Conservation (phyloP, 1,284 basidiomycete genomes). For the Tylopilus sp. region DNA sequence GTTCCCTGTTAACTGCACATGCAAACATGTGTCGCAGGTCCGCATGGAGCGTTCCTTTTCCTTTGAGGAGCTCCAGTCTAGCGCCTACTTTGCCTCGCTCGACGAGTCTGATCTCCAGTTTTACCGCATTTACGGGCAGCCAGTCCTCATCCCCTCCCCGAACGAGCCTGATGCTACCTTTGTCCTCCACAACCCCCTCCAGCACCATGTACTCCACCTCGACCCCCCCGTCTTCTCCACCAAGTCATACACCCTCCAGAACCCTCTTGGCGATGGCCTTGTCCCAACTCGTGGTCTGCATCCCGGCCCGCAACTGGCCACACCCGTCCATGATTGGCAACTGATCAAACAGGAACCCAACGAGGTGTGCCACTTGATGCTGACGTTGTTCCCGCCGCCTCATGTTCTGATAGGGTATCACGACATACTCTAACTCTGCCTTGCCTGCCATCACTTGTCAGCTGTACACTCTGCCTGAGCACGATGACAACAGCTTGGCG, state of each 20-base stretch:
- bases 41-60: constrained; percentile 43
- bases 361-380: constrained; percentile 31
- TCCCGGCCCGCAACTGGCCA: too few relatives aligned
- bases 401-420: too few relatives aligned
- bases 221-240: constrained; percentile 16
- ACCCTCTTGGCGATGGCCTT: constrained; percentile 36
- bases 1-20: background rate
- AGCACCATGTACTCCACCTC: constrained; percentile 13
- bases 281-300: too few relatives aligned
- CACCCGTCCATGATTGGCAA: constrained; percentile 28
- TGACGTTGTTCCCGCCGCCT: too few relatives aligned
- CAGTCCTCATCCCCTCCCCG: constrained; percentile 39
- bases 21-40: constrained; percentile 27
- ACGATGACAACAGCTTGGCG: constrained; percentile 21
- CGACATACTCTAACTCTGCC: constrained; percentile 27
- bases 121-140: constrained; percentile 42
- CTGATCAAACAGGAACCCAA: constrained; percentile 36
- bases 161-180: constrained; percentile 33
- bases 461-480: constrained; percentile 31
- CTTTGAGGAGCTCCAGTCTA: constrained; percentile 46
- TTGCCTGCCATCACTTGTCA: constrained; percentile 19
- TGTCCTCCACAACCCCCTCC: constrained; percentile 16
- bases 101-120: constrained; percentile 46
- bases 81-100: constrained; percentile 38
- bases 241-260: constrained; percentile 43